Evolutionary conservation across 2,329 filamentous ascomycete species (phyloP).

Genomic region (Emergomyces africanus): DNA sequence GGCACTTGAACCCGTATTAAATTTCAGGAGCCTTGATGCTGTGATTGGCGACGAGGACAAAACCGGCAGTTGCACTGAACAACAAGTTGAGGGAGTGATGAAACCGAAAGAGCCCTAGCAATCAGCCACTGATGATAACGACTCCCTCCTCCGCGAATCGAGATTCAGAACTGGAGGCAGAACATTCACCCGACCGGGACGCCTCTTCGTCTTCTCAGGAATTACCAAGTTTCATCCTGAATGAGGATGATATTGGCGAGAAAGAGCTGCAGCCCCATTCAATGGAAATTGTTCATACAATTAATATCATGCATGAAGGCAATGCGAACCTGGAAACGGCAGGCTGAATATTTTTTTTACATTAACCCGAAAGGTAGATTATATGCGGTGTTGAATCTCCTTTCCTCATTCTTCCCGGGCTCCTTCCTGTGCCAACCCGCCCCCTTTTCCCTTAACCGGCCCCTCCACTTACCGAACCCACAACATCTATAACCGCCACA

Average conservation of each 20-base stretch:
- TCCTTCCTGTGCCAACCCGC: background rate
- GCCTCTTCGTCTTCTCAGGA: background rate
- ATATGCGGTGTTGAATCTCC: background rate
- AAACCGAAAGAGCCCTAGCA: conserved; percentile 8
- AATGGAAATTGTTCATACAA: conserved; percentile 13
- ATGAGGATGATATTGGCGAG: conserved; percentile 13
- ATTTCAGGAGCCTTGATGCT: conserved; percentile 75
- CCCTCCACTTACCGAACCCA: background rate
- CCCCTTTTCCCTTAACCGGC: background rate
- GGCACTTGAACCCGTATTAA: conserved; percentile 69
- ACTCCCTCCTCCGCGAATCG: background rate
- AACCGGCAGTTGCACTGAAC: conserved; percentile 22
- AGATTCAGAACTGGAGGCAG: conserved; percentile 5
- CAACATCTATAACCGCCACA: too few species aligned
- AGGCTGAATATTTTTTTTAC: background rate
- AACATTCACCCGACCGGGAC: conserved; percentile 4
- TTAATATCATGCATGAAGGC: background rate
- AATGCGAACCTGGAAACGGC: background rate
- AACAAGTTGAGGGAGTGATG: conserved; percentile 28
- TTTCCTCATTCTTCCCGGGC: background rate
- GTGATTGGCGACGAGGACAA: conserved; percentile 61
- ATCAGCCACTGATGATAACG: conserved; percentile 11
- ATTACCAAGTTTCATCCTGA: conserved; percentile 8
- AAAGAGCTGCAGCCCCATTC: conserved; percentile 27
- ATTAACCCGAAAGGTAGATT: background rate